Evolutionary conservation across 1,284 basidiomycete genomes (phyloP), one percentile per base, ranked within the genome.

Genomic region (Gomphus sp.): DNA sequence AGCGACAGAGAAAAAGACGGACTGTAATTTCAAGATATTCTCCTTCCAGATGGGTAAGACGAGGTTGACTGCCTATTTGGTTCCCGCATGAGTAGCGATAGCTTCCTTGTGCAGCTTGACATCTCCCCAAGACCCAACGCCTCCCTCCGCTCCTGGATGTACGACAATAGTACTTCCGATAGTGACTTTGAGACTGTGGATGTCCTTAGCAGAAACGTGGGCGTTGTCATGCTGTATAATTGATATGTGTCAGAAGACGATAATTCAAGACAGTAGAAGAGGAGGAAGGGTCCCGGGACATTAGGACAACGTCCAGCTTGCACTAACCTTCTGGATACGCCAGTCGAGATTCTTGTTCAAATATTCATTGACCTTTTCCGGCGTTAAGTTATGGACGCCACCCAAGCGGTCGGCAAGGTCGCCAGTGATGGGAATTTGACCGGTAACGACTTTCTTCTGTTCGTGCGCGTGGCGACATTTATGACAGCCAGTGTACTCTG

Each of bases 331-430:
- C 18, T 56, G 43, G 14, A 60, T 18, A 4, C 44, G 45, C 59
- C 59, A 60, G 22, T 60, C 45, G 28, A 60, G 59, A 28, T 60
- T 56, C 34, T 57, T 57, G 14, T 56, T 9, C 47, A 60, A 56
- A 47, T 28, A 56, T 8, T 55, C 55, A 2, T 28, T 41, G 18
- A 60, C 41, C 37, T 47, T 36, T 18, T 57, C 55, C 16, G 55
- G 59, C 16, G 45, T 37, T 9, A 60, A 22, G 9, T 48, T 25
- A 25, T 55, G n/a, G 7, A 60, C 31, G 25, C 43, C 43, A 34
- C 59, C 59, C 10, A 60, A 31, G 14, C 39, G 55, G 25, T n/a
- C 25, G n/a, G 31, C 59, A n/a, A 60, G 55, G 28, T 7, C 41
- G 1, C 48, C 18, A 18, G 59, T 60, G 28, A 60, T 25, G 8